These are phyloP conservation scores for Monosporozyma siamensis DNA, from an alignment of 805 yeast genomes.

Conservation along the genomic window DNA sequence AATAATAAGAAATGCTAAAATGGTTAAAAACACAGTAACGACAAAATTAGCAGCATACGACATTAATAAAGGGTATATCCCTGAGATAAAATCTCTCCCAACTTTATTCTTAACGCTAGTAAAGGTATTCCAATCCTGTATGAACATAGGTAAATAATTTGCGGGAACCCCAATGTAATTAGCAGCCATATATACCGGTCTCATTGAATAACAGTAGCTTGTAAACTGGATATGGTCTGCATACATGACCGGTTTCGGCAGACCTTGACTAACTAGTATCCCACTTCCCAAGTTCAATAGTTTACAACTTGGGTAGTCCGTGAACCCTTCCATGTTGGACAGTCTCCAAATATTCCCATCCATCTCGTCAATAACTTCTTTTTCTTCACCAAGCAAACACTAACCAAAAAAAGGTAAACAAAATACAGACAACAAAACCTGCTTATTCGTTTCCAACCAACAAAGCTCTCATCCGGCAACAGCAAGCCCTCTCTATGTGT, in stretches of 20 bases:
- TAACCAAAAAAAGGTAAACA: no score
- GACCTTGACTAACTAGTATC: slow-evolving; percentile 17
- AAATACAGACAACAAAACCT: no score
- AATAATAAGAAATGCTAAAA: slow-evolving; percentile 56
- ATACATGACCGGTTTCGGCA: slow-evolving; percentile 10
- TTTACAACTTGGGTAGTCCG: slow-evolving; percentile 23
- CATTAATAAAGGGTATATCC: slow-evolving; percentile 54
- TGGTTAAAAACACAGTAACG: slow-evolving; percentile 51
- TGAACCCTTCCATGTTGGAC: not conserved
- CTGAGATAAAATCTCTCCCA: slow-evolving; percentile 41
- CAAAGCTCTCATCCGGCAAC: no score
- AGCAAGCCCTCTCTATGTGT: no score
- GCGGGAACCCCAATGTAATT: slow-evolving; percentile 27
- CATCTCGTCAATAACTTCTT: slow-evolving; percentile 1
- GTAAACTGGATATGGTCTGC: slow-evolving; percentile 18
- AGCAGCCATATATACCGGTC: slow-evolving; percentile 32
- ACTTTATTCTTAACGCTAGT: slow-evolving; percentile 23
- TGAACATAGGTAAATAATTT: slow-evolving; percentile 34
- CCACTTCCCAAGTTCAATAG: slow-evolving; percentile 29
- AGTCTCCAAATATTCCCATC: slow-evolving; percentile 8
- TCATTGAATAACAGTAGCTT: slow-evolving; percentile 28
- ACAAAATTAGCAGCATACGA: slow-evolving; percentile 57
- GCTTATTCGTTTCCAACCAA: no score
- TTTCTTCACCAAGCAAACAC: no score
- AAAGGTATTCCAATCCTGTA: slow-evolving; percentile 41